Evolutionary conservation across 352 stramenopile species (phyloP).

Genomic region (Globisporangium camurandrum): DNA sequence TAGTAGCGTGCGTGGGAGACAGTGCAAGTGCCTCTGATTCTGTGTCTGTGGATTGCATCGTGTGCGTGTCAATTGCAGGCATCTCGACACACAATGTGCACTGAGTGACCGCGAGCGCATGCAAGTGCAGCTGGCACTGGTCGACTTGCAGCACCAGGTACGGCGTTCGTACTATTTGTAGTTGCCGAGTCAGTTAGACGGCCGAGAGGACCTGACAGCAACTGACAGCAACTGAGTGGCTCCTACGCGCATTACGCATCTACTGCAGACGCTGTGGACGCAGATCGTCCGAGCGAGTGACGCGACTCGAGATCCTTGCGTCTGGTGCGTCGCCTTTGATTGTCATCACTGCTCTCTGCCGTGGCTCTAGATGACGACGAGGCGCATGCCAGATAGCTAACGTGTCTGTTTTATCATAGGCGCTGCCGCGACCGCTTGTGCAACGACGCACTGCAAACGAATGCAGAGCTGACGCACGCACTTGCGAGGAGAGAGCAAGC

Average conservation of each 20-base stretch:
- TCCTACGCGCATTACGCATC: background rate
- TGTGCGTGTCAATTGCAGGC: background rate
- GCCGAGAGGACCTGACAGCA: background rate
- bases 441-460: conserved; percentile 12
- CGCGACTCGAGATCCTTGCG: background rate
- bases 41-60: background rate
- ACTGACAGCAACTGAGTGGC: background rate
- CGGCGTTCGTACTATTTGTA: too few relatives aligned
- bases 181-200: background rate
- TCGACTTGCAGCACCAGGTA: conserved; percentile 18
- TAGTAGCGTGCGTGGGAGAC: too few relatives aligned
- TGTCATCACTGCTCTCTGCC: background rate
- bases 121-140: conserved; percentile 11
- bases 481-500: background rate
- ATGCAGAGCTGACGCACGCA: conserved; percentile 5
- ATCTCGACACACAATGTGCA: background rate
- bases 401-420: conserved; percentile 11
- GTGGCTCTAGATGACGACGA: too few relatives aligned
- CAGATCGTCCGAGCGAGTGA: background rate
- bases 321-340: background rate
- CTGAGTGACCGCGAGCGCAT: conserved; percentile 4
- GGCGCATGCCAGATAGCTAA: too few relatives aligned
- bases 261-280: background rate
- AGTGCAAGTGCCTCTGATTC: background rate
- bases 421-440: conserved; percentile 16